Evolutionary conservation across 768 basidiomycete species (phyloP).

Genomic region (Mycena olivaceomarginata): DNA sequence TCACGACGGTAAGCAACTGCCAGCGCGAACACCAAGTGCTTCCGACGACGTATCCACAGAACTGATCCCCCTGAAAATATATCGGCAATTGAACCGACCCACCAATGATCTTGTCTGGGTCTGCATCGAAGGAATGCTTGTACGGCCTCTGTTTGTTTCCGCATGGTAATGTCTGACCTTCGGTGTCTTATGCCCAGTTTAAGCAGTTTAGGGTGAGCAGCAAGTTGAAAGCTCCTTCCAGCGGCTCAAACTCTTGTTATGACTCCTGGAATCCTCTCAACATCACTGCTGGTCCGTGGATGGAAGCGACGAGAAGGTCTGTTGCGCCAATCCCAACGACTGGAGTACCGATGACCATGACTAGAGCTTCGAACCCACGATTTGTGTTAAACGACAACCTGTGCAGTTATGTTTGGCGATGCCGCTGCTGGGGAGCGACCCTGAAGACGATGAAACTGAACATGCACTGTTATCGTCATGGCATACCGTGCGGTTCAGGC

Average conservation of each 20-base stretch:
- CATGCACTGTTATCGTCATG: background rate
- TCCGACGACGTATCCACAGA: background rate
- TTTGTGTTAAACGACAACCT: conserved; percentile 15
- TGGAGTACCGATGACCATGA: background rate
- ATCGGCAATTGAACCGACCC: conserved; percentile 22
- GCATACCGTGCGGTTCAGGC: background rate
- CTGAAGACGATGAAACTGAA: background rate
- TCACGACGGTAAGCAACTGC: conserved; percentile 10
- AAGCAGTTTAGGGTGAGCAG: conserved; percentile 10
- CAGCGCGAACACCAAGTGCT: too few relatives aligned
- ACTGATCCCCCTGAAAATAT: conserved; percentile 9
- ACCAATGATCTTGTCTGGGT: conserved; percentile 17
- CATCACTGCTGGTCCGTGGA: background rate
- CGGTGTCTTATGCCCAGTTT: conserved; percentile 3
- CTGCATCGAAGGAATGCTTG: conserved; percentile 26
- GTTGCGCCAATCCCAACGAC: background rate
- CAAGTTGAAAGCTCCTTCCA: too few relatives aligned
- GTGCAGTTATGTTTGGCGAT: background rate
- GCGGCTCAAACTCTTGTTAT: too few relatives aligned
- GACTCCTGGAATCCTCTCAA: background rate
- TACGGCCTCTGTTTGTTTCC: background rate
- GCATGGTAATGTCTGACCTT: background rate
- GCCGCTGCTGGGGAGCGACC: background rate
- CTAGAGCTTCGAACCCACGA: background rate
- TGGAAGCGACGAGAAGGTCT: background rate